Evolutionary conservation across 306 rosid genomes (phyloP).

Genomic region (Acacia confusa): DNA sequence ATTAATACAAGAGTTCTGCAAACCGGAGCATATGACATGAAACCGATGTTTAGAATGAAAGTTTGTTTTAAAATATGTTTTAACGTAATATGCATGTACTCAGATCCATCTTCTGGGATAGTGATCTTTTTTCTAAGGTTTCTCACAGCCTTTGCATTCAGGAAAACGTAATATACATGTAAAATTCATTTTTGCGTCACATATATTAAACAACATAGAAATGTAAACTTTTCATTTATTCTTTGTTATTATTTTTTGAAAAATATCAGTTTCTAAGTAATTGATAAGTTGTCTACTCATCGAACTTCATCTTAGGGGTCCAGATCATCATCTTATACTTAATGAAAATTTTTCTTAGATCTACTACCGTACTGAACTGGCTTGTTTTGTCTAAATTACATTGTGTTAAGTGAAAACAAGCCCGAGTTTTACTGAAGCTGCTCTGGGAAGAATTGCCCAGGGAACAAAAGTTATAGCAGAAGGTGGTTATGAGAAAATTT

Average conservation of each 20-base stretch:
- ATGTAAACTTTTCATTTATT: not conserved
- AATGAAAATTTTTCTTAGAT: not conserved
- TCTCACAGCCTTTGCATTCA: not conserved
- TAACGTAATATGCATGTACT: not conserved
- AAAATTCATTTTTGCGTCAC: not conserved
- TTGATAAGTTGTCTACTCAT: not conserved
- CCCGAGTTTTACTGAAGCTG: slow-evolving; percentile 79
- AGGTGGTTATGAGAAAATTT: slow-evolving; percentile 50
- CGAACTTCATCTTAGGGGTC: not conserved
- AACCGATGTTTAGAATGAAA: not conserved
- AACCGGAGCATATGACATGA: not conserved
- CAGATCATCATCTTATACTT: not conserved
- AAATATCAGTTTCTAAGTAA: not conserved
- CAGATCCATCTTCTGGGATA: not conserved
- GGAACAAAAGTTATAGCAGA: slow-evolving; percentile 20
- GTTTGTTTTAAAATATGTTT: not conserved
- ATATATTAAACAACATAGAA: not conserved
- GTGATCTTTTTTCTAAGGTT: not conserved
- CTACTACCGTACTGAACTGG: slow-evolving; percentile 17
- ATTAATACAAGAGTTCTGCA: not conserved
- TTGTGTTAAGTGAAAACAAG: slow-evolving; percentile 58
- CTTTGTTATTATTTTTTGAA: not conserved
- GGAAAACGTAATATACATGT: not conserved
- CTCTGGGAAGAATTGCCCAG: slow-evolving; percentile 73
- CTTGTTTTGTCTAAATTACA: not conserved